These are phyloP conservation scores for Pistacia atlantica DNA, from an alignment of 345 rosid species.

Conservation along the genomic window DNA sequence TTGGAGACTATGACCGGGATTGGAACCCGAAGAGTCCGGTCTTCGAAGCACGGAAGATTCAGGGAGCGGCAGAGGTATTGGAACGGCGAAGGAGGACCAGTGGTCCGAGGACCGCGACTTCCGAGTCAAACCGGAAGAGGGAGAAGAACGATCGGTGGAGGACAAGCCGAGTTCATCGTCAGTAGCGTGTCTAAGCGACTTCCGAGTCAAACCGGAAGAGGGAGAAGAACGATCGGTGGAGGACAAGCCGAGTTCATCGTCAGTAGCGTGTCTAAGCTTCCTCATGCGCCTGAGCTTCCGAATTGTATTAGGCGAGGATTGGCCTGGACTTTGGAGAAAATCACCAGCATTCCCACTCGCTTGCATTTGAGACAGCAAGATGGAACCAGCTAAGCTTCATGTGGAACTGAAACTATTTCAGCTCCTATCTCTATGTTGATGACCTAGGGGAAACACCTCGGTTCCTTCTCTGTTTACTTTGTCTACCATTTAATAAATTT, in stretches of 20 bases:
- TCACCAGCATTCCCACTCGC: slow-evolving; percentile 13
- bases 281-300: slow-evolving; percentile 50
- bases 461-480: slow-evolving; percentile 33
- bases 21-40: slow-evolving; percentile 22
- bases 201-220: slow-evolving; percentile 25
- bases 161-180: slow-evolving; percentile 46
- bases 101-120: slow-evolving; percentile 29
- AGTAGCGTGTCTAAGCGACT: slow-evolving; percentile 42
- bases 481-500: background rate
- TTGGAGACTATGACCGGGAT: slow-evolving; percentile 13
- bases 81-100: slow-evolving; percentile 42
- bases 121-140: slow-evolving; percentile 30
- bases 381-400: slow-evolving; percentile 23
- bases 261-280: slow-evolving; percentile 53
- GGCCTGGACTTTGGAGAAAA: slow-evolving; percentile 9
- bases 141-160: slow-evolving; percentile 15
- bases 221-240: slow-evolving; percentile 22
- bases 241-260: slow-evolving; percentile 43
- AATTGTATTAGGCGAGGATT: slow-evolving; percentile 14
- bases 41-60: slow-evolving; percentile 20
- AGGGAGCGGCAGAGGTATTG: slow-evolving; percentile 68
- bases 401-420: slow-evolving; percentile 12
- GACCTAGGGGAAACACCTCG: slow-evolving; percentile 17
- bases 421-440: background rate
- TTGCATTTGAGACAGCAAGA: background rate